Conservation (phyloP, 2,329 filamentous ascomycete genomes). For the Exophiala lecanii-corni region DNA sequence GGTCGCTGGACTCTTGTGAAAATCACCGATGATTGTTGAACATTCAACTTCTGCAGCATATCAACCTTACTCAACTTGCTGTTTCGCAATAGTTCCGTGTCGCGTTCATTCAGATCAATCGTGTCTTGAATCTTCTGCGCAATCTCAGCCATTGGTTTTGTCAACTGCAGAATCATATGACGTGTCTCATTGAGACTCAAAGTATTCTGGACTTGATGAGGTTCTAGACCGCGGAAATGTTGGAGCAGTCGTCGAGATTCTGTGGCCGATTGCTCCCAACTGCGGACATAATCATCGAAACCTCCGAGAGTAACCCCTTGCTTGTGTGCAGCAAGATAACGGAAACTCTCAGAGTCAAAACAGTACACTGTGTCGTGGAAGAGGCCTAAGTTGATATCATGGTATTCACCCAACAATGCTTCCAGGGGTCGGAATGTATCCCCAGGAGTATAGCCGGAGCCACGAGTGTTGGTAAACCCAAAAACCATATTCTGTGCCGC, state of each 20-base stretch:
- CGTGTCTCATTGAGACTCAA: conserved; percentile 38
- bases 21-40: conserved; percentile 28
- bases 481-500: conserved; percentile 40
- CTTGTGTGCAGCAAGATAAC: conserved; percentile 38
- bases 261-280: conserved; percentile 35
- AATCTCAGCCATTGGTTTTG: conserved; percentile 37
- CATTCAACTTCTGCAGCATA: conserved; percentile 28
- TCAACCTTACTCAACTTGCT: conserved; percentile 26
- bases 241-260: conserved; percentile 33
- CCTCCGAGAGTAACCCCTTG: conserved; percentile 31
- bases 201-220: conserved; percentile 36
- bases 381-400: conserved; percentile 30
- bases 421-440: conserved; percentile 37
- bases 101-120: conserved; percentile 31
- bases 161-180: conserved; percentile 34
- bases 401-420: conserved; percentile 29
- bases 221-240: conserved; percentile 28
- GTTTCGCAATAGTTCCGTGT: conserved; percentile 29
- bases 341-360: conserved; percentile 44
- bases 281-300: conserved; percentile 32
- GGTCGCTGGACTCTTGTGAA: conserved; percentile 26
- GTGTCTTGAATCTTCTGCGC: conserved; percentile 32
- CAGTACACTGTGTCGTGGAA: conserved; percentile 36
- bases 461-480: conserved; percentile 42
- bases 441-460: conserved; percentile 40